Percentiles rank a stretch among this genome's conserved stretches.
Evolutionary conservation across 2,329 filamentous ascomycete genomes (phyloP).

Genomic region (Fusarium metavorans): DNA sequence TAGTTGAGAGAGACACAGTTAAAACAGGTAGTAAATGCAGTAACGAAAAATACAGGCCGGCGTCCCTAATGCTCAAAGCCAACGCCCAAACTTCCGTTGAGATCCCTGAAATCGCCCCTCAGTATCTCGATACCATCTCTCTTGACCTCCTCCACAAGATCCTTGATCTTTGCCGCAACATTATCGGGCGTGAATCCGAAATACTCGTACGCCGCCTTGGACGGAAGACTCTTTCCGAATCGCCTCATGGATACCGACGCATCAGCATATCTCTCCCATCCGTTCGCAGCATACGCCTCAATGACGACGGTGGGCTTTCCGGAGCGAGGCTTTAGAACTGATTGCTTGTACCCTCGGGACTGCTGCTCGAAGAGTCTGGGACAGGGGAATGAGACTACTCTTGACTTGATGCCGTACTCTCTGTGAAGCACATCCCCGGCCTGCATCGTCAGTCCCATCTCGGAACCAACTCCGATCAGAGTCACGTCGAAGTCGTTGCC

Average conservation of each 20-base stretch:
- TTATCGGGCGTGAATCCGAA: constrained; percentile 66
- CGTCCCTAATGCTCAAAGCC: background rate
- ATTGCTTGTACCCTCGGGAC: constrained; percentile 57
- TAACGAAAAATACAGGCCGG: background rate
- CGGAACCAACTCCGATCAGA: constrained; percentile 54
- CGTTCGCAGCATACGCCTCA: constrained; percentile 68
- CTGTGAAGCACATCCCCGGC: constrained; percentile 53
- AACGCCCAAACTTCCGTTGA: constrained; percentile 28
- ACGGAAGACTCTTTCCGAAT: constrained; percentile 68
- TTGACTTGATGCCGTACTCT: constrained; percentile 51
- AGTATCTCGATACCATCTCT: constrained; percentile 47
- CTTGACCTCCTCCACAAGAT: constrained; percentile 46
- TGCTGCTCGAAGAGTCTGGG: constrained; percentile 58
- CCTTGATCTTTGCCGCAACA: constrained; percentile 51
- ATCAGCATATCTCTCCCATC: constrained; percentile 72
- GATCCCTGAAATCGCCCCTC: constrained; percentile 48
- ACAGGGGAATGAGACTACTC: constrained; percentile 60
- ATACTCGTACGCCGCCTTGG: constrained; percentile 65
- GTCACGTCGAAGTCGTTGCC: constrained; percentile 56
- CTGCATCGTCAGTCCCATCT: constrained; percentile 50
- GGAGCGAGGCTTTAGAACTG: constrained; percentile 57
- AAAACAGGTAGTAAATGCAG: background rate
- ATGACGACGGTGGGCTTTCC: constrained; percentile 66
- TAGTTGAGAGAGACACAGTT: background rate
- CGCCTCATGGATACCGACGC: constrained; percentile 64